Evolutionary conservation across 129 eudicot species (phyloP).

Genomic region (carrot (Daucus carota)): DH1_v3.0 NC_030382.2:52372001-52372500

Average conservation of each 20-base stretch:
- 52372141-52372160: neutral
- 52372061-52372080: no score
- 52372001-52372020: no score
- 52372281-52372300: neutral
- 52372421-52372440: no score
- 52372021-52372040: no score
- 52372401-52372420: neutral
- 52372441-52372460: neutral
- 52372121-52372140: neutral
- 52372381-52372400: neutral
- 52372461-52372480: neutral
- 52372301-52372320: neutral
- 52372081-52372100: neutral
- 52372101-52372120: neutral
- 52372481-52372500: neutral
- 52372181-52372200: neutral
- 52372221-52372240: neutral
- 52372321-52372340: neutral
- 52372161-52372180: neutral
- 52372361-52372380: neutral
- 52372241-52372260: neutral
- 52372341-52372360: neutral
- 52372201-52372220: neutral
- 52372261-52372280: neutral
- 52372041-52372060: no score